A percentile compares a stretch with the other conserved stretches of the same genome.
These are phyloP conservation scores for Pseudogymnoascus sp. DNA, from an alignment of 2,329 filamentous ascomycete genomes.

Conservation along the genomic window DNA sequence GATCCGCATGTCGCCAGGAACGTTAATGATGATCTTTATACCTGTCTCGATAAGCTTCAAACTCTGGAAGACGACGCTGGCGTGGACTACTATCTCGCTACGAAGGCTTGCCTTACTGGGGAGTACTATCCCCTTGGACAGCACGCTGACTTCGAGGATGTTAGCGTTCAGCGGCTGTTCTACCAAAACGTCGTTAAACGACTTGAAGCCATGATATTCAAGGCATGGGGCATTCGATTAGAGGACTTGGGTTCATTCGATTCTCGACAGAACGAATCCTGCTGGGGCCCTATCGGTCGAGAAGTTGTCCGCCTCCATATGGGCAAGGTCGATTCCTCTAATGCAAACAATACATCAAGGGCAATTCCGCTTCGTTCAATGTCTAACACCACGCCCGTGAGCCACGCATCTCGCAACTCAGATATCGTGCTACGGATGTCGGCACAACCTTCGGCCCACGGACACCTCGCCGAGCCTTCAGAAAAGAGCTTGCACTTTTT, in stretches of 20 bases:
- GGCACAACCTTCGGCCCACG: no score
- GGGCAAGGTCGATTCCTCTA: conserved; percentile 12
- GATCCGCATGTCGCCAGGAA: conserved; percentile 19
- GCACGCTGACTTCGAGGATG: conserved; percentile 20
- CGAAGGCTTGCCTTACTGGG: conserved; percentile 23
- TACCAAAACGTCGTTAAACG: conserved; percentile 26
- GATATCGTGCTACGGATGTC: neutral
- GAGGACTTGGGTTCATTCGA: conserved; percentile 22
- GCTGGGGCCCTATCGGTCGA: conserved; percentile 23
- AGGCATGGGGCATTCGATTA: conserved; percentile 23
- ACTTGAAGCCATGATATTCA: conserved; percentile 25
- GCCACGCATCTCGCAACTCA: no score
- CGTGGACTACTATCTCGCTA: conserved; percentile 25
- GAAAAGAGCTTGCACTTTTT: conserved; percentile 15
- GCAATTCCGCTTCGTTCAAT: neutral
- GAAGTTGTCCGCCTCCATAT: conserved; percentile 19
- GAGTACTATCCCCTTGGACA: conserved; percentile 22
- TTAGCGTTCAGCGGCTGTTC: conserved; percentile 25
- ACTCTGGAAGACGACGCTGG: conserved; percentile 23
- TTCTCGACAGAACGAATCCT: conserved; percentile 21
- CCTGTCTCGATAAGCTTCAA: conserved; percentile 22
- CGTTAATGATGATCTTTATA: conserved; percentile 24
- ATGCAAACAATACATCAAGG: conserved; percentile 6
- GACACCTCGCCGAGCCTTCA: neutral
- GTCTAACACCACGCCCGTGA: neutral